Conservation (phyloP, 2,329 filamentous ascomycete species). For the Calonectria fujianensis region DNA sequence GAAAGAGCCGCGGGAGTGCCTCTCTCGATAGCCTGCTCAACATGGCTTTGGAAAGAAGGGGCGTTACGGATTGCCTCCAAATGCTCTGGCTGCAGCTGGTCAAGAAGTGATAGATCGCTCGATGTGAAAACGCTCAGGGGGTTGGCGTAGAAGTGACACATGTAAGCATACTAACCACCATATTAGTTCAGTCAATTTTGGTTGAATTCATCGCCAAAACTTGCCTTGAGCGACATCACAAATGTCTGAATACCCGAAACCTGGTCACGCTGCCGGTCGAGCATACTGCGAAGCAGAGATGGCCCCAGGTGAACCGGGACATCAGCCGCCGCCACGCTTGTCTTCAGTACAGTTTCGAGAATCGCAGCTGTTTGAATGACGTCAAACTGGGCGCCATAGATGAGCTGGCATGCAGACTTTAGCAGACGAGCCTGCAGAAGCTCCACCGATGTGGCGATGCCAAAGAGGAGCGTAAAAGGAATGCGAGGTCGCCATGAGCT, state of each 20-base stretch:
- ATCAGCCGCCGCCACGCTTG: slow-evolving; percentile 75
- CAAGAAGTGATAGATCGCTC: slow-evolving; percentile 50
- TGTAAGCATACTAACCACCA: slow-evolving; percentile 81
- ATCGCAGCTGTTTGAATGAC: slow-evolving; percentile 83
- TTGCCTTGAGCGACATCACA: slow-evolving; percentile 80
- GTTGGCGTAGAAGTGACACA: slow-evolving; percentile 91
- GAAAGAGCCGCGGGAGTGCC: slow-evolving; percentile 66
- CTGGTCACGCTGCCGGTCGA: slow-evolving; percentile 85
- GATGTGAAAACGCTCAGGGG: slow-evolving; percentile 79
- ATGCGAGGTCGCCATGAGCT: slow-evolving; percentile 83
- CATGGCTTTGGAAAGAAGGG: slow-evolving; percentile 78
- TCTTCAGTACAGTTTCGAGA: slow-evolving; percentile 82
- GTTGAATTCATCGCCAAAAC: slow-evolving; percentile 10
- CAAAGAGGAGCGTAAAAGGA: slow-evolving; percentile 85
- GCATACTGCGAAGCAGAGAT: slow-evolving; percentile 75
- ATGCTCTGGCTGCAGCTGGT: slow-evolving; percentile 74
- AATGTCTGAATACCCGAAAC: slow-evolving; percentile 85
- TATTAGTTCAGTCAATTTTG: slow-evolving; percentile 39
- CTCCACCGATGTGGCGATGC: slow-evolving; percentile 87
- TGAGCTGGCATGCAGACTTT: slow-evolving; percentile 78
- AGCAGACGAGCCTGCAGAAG: slow-evolving; percentile 85
- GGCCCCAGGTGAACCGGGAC: slow-evolving; percentile 78
- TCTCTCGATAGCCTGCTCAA: slow-evolving; percentile 69
- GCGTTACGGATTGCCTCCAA: slow-evolving; percentile 81
- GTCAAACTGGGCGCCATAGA: slow-evolving; percentile 85